These are phyloP conservation scores for Medicago arabica DNA, from an alignment of 306 rosid genomes.

Conservation along the genomic window DNA sequence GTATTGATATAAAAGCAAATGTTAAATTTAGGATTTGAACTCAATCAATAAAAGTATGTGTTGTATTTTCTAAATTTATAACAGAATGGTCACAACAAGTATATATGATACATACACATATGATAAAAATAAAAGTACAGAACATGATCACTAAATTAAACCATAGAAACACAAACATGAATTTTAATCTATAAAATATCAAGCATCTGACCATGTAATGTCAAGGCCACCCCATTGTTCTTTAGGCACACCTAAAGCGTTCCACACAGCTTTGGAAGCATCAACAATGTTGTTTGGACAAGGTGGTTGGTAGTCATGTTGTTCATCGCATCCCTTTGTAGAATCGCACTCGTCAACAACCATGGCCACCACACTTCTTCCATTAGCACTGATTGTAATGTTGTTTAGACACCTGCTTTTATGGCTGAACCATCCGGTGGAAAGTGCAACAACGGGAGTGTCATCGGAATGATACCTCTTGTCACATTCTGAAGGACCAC, in stretches of 20 bases:
- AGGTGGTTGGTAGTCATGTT: background rate
- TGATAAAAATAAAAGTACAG: background rate
- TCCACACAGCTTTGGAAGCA: conserved; percentile 7
- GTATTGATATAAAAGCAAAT: background rate
- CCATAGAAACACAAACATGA: background rate
- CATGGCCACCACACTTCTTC: conserved; percentile 2
- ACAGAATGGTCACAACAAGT: background rate
- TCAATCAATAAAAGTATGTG: background rate
- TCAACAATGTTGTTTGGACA: conserved; percentile 3
- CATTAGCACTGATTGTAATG: background rate
- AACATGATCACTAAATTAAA: background rate
- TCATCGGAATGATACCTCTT: background rate
- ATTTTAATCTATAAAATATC: background rate
- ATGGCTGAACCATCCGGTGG: background rate
- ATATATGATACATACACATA: background rate
- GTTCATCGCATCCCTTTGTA: background rate
- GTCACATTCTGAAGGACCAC: conserved; percentile 6
- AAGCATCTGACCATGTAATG: conserved; percentile 14
- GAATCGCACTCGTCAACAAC: conserved; percentile 6
- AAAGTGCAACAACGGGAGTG: background rate
- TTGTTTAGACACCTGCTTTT: background rate
- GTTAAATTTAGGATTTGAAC: background rate
- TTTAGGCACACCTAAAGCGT: background rate
- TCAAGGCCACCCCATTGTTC: conserved; percentile 6
- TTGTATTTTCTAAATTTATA: background rate